Evolutionary conservation across 2,329 filamentous ascomycete genomes (phyloP), one percentile per base, ranked within the genome.

Genomic region (Cyanodermella asteris): DNA sequence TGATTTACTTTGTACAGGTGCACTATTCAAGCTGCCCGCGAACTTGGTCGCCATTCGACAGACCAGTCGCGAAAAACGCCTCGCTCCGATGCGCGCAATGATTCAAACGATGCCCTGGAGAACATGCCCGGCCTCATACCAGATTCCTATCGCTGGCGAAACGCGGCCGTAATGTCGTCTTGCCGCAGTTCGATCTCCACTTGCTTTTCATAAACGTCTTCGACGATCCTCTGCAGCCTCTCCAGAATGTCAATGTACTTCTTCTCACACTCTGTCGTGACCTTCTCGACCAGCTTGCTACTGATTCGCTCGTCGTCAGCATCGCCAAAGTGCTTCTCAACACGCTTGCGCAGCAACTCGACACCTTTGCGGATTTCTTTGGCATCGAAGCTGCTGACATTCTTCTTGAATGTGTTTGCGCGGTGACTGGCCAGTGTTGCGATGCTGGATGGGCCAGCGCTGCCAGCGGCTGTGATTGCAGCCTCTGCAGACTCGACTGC

Each of bases 241-340:
- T 71, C 63, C 28, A 59, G 50, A 2, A 59, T 51, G 24, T 55
- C 48, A 22, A 54, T 49, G 38, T 72, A 72, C 20, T 54, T 54
- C 18, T 45, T 45, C 43, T 69, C 64, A 34, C 65, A 70, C 40
- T 63, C 62, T 28, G 59, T 61, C 24, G 64, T 49, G 15, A 72
- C 66, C 42, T 67, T 64, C 22, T 48, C 46, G 13, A 72, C 62
- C 25, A 73, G 41, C 26, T 54, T 58, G 6, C 60, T 49, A 38
- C 66, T 73, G 27, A 73, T 54, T 13, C 55, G 63, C 5, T 72
- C 75, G 34, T 82, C 75, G 37, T 90, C 80, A 5, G 72, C 75
- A 36, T 91, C 80, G 21, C 80, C 80, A 56, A 94, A 94, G 49
- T 94, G 84, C 54, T 94, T 97, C 51, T 94, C 84, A 1, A 94